Evolutionary conservation across 257 asterid genomes (phyloP), one percentile per base, ranked within the genome.

Genomic region (Solanum dulcamara): DNA sequence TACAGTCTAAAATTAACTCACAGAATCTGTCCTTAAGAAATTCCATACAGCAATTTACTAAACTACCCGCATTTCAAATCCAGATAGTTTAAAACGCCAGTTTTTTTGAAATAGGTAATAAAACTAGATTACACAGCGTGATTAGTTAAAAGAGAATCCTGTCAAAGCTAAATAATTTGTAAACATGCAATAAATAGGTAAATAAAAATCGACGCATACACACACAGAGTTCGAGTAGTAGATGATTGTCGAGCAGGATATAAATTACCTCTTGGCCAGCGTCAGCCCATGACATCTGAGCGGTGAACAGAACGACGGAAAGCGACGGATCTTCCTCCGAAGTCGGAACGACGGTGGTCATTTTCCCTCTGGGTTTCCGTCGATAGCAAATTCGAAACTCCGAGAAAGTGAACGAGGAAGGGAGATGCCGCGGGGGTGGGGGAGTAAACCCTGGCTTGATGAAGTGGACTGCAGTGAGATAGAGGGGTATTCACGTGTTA

Each of bases 241-340:
- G 57, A 46, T 5, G 11, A 64, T 28, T 28, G 22, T 64, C 2
- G 1, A 28, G 22, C 20, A 64, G 26, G 1, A 12, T 62, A 62
- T 12, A 20, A 38, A 20, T 55, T 44, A 90, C 99, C 96, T 95
- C 94, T 1, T 94, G 95, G 67, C 96, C 98, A 77, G 97, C 97
- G 82, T 96, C 96, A 33, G 95, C 98, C 98, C 98, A 95, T 20
- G 98, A 94, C 89, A 92, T 68, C 57, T 94, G 95, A 83, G 94
- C 93, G 50, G 94, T 91, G 93, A 94, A 96, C 9, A 97, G 90
- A 24, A 91, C 98, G 26, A 95, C 94, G 89, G 94, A 83, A 86
- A 96, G 93, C 67, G 87, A 84, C 3, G 95, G 97, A 91, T 95
- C 97, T 89, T 96, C 98, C 82, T 95, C 98, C 12, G 98, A 93